Conservation (phyloP, 805 yeast genomes). For the Jamesozyma lodderae region DNA sequence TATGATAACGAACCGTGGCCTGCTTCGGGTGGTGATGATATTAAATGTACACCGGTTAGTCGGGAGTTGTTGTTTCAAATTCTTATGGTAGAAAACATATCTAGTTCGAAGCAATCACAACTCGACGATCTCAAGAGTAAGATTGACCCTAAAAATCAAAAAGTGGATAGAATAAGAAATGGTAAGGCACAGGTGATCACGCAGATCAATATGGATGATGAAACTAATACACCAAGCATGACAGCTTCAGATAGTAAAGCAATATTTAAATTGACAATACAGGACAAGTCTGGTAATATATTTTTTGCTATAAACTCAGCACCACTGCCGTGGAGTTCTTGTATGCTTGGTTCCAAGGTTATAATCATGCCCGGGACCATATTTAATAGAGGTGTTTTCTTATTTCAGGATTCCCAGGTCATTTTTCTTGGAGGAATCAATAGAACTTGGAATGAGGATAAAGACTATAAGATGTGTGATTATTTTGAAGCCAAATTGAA, state of each 20-base stretch:
- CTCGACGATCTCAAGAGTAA: constrained; percentile 45
- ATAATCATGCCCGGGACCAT: constrained; percentile 40
- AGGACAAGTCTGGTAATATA: constrained; percentile 42
- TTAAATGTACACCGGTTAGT: constrained; percentile 11
- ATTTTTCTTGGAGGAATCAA: constrained; percentile 35
- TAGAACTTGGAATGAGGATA: constrained; percentile 32
- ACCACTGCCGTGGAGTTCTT: constrained; percentile 39
- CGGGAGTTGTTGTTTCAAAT: constrained; percentile 43
- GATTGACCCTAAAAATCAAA: constrained; percentile 50
- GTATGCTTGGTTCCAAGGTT: constrained; percentile 52
- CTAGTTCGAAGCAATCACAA: constrained; percentile 42
- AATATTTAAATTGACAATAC: constrained; percentile 47
- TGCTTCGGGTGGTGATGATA: constrained; percentile 8
- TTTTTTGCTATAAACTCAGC: constrained; percentile 52
- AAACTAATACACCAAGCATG: constrained; percentile 8
- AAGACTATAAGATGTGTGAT: constrained; percentile 26
- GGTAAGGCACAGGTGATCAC: constrained; percentile 33
- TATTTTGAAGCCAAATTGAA: constrained; percentile 24
- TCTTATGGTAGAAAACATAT: constrained; percentile 44
- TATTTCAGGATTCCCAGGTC: constrained; percentile 23
- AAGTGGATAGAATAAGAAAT: constrained; percentile 43
- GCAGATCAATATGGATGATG: constrained; percentile 41
- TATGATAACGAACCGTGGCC: constrained; percentile 18
- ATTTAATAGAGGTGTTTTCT: constrained; percentile 39
- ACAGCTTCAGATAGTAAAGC: constrained; percentile 7